These are phyloP conservation scores for Cercospora janseana DNA, from an alignment of 2,329 filamentous ascomycete species.

Conservation along the genomic window DNA sequence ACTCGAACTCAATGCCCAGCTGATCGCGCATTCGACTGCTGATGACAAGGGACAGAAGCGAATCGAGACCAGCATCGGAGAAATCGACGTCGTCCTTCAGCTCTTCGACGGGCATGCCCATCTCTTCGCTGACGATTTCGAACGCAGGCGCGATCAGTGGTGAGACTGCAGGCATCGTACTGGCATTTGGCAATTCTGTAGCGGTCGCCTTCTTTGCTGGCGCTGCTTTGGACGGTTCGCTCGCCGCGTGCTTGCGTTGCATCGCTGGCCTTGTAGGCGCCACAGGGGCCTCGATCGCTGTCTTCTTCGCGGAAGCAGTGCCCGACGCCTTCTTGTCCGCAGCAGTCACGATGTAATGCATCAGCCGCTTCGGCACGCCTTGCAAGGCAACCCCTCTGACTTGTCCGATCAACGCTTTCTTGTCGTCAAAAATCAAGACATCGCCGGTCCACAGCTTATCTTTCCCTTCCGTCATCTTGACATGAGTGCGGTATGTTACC, in stretches of 20 bases:
- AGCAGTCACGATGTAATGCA: constrained; percentile 24
- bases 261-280: not conserved
- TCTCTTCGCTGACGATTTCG: constrained; percentile 35
- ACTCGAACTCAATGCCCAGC: constrained; percentile 26
- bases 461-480: constrained; percentile 26
- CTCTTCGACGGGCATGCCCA: constrained; percentile 30
- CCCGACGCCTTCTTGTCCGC: constrained; percentile 21
- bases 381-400: constrained; percentile 32
- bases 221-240: not conserved
- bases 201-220: not conserved
- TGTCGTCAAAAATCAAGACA: constrained; percentile 33
- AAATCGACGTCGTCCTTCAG: constrained; percentile 33
- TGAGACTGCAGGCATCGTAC: not conserved
- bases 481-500: constrained; percentile 38
- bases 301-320: not conserved
- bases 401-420: constrained; percentile 26
- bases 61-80: constrained; percentile 36
- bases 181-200: not conserved
- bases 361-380: constrained; percentile 25
- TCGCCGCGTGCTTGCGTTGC: not conserved
- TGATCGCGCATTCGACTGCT: constrained; percentile 30
- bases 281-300: not conserved
- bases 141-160: constrained; percentile 9
- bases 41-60: constrained; percentile 32
- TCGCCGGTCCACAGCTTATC: constrained; percentile 42